These are phyloP conservation scores for Dichotomopilus funicola DNA, from an alignment of 2,329 filamentous ascomycete species.

Conservation along the genomic window DNA sequence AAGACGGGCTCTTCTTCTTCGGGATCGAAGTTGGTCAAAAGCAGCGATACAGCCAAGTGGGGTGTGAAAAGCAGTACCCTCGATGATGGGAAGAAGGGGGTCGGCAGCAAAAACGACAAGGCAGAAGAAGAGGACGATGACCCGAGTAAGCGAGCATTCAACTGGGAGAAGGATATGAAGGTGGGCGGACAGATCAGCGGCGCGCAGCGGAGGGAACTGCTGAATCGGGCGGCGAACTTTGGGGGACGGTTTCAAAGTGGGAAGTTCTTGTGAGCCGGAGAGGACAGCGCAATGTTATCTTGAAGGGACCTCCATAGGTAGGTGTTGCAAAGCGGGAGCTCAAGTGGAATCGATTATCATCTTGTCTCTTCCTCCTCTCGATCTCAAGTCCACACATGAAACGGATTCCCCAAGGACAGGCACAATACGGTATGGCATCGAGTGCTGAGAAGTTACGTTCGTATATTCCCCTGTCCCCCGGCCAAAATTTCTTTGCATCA, in stretches of 20 bases:
- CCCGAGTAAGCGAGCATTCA: constrained; percentile 81
- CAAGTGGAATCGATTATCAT: no score
- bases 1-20: constrained; percentile 6
- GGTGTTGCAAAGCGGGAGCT: no score
- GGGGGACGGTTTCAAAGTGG: constrained; percentile 75
- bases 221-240: constrained; percentile 75
- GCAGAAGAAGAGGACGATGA: constrained; percentile 70
- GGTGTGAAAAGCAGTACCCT: background rate
- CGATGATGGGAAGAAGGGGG: background rate
- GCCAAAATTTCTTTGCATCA: no score
- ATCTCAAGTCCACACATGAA: no score
- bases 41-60: background rate
- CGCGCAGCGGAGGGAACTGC: constrained; percentile 68
- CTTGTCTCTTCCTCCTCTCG: no score
- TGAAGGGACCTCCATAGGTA: no score
- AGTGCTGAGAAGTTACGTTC: no score
- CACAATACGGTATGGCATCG: no score
- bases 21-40: background rate
- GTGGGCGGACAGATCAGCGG: constrained; percentile 64
- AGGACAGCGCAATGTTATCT: background rate
- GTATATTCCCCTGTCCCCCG: no score
- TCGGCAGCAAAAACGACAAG: constrained; percentile 25
- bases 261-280: constrained; percentile 40
- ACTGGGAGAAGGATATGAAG: constrained; percentile 90
- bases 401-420: no score